Evolutionary conservation across 2,329 filamentous ascomycete genomes (phyloP), one percentile per base, ranked within the genome.

Genomic region (Aspergillus quadrilineatus): DNA sequence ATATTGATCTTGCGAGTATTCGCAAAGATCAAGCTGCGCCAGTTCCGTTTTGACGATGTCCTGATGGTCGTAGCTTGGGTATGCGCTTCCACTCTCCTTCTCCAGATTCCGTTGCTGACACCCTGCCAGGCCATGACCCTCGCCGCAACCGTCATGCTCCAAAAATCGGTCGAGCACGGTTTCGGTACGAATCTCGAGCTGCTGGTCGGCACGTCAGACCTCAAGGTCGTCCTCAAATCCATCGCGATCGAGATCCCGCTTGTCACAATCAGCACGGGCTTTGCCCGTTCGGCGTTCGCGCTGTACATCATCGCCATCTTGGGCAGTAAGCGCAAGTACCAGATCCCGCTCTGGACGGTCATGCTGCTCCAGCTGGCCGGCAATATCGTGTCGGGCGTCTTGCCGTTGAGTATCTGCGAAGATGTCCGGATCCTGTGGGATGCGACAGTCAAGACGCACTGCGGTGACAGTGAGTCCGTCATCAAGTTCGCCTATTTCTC

Each of bases 401-500:
- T 70, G 1, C 67, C 67, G 0, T 56, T 70, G 3, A 67, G 62
- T 44, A 68, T 70, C 49, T 70, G 68, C 44, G 58, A 58, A 14
- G 41, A 70, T 57, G 61, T 60, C 3, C 53, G 53, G 0, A 60
- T 64, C 1, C 58, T 69, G 8, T 70, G 68, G 68, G 56, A 69
- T 57, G 43, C 61, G 1, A 58, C 49, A 3, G 47, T 60, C 1
- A 45, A 65, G n/a, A 68, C 66, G 2, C 67, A 63, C 3, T 69
- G 68, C 17, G 67, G 65, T 1, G 47, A 67, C 29, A 44, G 12
- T 1, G 12, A 12, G 0, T 61, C 63, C 4, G 64, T 70, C 1
- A 64, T 70, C 22, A 57, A 60, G 1, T 70, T 68, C 39, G 66
- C 68, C 43, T 70, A 70, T 32, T 70, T 63, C n/a, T 67, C 67